Evolutionary conservation across 2,329 filamentous ascomycete genomes (phyloP), one percentile per base, ranked within the genome.

Genomic region (Botryotinia globosa): DNA sequence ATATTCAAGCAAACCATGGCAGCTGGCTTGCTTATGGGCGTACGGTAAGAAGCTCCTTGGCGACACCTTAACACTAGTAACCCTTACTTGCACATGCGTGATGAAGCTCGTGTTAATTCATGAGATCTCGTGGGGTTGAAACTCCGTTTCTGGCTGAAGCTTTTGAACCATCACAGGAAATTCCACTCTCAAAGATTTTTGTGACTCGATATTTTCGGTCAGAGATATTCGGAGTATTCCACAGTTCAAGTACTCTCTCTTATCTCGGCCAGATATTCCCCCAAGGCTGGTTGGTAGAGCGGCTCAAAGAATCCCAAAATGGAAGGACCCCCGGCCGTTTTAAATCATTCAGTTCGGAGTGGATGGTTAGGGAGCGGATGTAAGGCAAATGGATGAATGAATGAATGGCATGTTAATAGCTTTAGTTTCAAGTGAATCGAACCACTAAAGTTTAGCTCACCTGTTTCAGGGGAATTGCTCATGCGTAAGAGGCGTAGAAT

Each of bases 251-350:
- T n/a, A 39, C 29, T 45, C 62, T 6, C 34, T 34, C 34, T 65
- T 65, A 65, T 65, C 62, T 48, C 62, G 62, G 62, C 29, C 39
- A 22, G 34, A 51, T n/a, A 14, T 12, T 45, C 5, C 39, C 6
- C 12, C 22, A 22, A 34, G 39, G n/a, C 42, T 32, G 62, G 29
- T 65, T 32, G 62, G 29, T 48, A 48, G 29, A 20, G 62, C 62
- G 62, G 62, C 42, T 29, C 12, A 34, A 34, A 29, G 29, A 48
- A 34, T 48, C 62, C 62, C 44, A 65, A 48, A 65, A 65, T 48
- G 42, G 62, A 44, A 65, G 62, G 62, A 65, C 42, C 62, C 62
- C 51, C 51, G n/a, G 42, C 62, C 62, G 42, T 34, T 44, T 45
- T 32, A 32, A 64, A 45, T 22, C 42, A 29, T 10, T 29, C 22